These are phyloP conservation scores for Rhododendron kiyosumense DNA, from an alignment of 148 eudicot genomes.

Conservation along the genomic window DNA sequence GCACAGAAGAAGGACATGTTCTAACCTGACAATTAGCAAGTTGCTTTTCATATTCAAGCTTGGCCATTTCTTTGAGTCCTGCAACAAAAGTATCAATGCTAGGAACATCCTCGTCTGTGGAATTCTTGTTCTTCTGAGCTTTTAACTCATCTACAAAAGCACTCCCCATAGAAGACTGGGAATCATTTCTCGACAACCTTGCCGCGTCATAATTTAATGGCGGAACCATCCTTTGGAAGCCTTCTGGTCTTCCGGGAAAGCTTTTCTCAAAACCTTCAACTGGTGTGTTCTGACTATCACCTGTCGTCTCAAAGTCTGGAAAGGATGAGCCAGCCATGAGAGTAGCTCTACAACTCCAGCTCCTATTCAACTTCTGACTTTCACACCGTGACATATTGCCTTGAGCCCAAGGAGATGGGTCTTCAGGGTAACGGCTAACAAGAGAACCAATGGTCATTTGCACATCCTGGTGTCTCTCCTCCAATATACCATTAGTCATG, in stretches of 20 bases:
- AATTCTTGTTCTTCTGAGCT: slow-evolving; percentile 30
- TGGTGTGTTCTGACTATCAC: slow-evolving; percentile 60
- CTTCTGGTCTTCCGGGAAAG: slow-evolving; percentile 66
- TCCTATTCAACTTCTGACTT: slow-evolving; percentile 40
- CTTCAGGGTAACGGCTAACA: slow-evolving; percentile 37
- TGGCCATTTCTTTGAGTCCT: slow-evolving; percentile 78
- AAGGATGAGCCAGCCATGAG: slow-evolving; percentile 35
- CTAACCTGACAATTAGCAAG: slow-evolving; percentile 52
- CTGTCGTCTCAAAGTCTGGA: slow-evolving; percentile 31
- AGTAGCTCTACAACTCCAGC: slow-evolving; percentile 39
- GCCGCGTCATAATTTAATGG: slow-evolving; percentile 44
- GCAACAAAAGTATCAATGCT: slow-evolving; percentile 75
- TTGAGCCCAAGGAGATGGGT: slow-evolving; percentile 29
- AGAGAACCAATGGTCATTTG: slow-evolving; percentile 57
- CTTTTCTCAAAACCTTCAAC: slow-evolving; percentile 52
- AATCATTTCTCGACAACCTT: slow-evolving; percentile 56
- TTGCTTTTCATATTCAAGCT: slow-evolving; percentile 65
- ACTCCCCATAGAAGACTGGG: slow-evolving; percentile 63
- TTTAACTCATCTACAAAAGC: slow-evolving; percentile 43
- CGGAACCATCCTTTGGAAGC: slow-evolving; percentile 38
- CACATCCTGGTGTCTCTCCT: slow-evolving; percentile 49
- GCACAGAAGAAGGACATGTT: not conserved
- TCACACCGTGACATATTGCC: slow-evolving; percentile 35
- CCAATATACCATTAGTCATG: slow-evolving; percentile 37
- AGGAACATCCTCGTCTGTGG: slow-evolving; percentile 67